phyloP scores from a whole-genome alignment of 768 basidiomycete genomes.

The Pisolithus microcarpus region DNA sequence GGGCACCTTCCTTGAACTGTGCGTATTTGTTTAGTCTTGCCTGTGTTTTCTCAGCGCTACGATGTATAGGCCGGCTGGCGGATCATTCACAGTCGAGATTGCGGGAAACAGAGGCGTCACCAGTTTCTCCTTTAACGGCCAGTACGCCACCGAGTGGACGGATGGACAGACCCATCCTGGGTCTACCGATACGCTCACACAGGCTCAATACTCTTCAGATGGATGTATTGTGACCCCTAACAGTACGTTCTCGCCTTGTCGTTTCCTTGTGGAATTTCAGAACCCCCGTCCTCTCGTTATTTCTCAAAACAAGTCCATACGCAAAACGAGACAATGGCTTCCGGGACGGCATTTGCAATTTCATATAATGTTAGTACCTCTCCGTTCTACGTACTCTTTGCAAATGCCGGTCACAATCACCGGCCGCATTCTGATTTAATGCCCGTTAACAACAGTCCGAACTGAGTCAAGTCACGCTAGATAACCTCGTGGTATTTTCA shows the following conservation, averaged over 20 bases:
- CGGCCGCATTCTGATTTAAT: background rate
- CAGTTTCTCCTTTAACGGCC: conserved; percentile 36
- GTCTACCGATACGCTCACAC: conserved; percentile 8
- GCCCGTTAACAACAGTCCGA: conserved; percentile 32
- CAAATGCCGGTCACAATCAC: background rate
- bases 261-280: conserved; percentile 9
- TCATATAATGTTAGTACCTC: conserved; percentile 37
- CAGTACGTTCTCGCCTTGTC: conserved; percentile 27
- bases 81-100: conserved; percentile 42
- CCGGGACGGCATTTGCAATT: conserved; percentile 51
- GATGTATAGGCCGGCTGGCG: conserved; percentile 38
- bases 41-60: background rate
- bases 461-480: conserved; percentile 37
- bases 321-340: conserved; percentile 43
- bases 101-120: conserved; percentile 45
- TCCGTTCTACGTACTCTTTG: background rate
- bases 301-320: conserved; percentile 39
- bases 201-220: conserved; percentile 11
- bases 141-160: conserved; percentile 36
- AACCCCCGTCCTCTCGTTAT: background rate
- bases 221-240: conserved; percentile 40
- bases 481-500: conserved; percentile 32
- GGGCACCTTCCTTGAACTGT: conserved; percentile 40
- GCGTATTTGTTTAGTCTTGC: conserved; percentile 1
- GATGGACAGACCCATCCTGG: conserved; percentile 40